Base-by-base conservation (phyloP, 345 rosid genomes). In the Pugionium cornutum region DNA sequence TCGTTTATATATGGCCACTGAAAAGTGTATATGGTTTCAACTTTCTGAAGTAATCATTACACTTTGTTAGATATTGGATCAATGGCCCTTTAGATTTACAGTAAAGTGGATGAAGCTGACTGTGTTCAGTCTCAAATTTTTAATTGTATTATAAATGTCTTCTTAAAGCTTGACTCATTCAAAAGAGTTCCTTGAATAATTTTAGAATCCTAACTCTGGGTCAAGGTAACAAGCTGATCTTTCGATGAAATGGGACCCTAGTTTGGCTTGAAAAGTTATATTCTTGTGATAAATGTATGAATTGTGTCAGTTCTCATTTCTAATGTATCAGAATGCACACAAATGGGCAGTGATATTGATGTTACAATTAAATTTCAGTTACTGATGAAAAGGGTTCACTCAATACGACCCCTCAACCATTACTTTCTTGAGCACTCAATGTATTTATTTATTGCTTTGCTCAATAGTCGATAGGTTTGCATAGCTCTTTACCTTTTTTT, bases 81-180 rank as follows among this genome's bases (percentile, higher is more conserved):
- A 42, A 49, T 64, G 64, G 59, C 33, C 33, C 30, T 64, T 57
- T 64, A 62, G 53, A 64, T 57, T 60, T 41, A 11, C 1, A 8
- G 40, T 64, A 72, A 64, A 49, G 69, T 55, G 55, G 64, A 70
- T 55, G 58, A 56, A 42, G 43, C 45, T 64, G 33, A 65, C 36
- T 66, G 30, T 41, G 70, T 40, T 55, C 30, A 8, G 4, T 48
- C 53, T 62, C 57, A 54, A 54, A 6, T 54, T 37, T 61, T 18
- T 18, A 18, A 53, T 37, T 46, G 56, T 54, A 44, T 56, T 25
- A 31, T 40, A 5, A 49, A 49, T 64, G 39, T 0, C 4, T 30
- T 6, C 4, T 36, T 36, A 32, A 42, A 57, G 50, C 61, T 58
- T 51, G 55, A 66, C 71, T 37, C 44, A 29, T 73, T 66, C 50